Percentiles rank a stretch among this genome's conserved stretches.
phyloP scores from a whole-genome alignment of 2,329 filamentous ascomycete genomes.

The Exophiala oligosperma region DNA sequence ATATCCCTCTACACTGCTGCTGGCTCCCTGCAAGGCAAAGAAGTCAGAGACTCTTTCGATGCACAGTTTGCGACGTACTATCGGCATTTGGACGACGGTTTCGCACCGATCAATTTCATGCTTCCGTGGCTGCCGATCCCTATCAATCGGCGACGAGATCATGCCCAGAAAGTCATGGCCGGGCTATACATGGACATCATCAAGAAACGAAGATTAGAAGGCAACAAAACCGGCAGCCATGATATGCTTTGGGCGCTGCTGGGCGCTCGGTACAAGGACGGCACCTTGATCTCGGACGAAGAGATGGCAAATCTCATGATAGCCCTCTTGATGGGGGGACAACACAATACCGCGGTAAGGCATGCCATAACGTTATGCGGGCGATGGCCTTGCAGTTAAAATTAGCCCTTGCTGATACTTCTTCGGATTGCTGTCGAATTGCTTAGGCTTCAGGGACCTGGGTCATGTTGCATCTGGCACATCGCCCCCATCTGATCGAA shows the following conservation, averaged over 20 bases:
- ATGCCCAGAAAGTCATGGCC: conserved; percentile 76
- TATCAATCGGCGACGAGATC: conserved; percentile 80
- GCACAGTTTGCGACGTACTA: conserved; percentile 78
- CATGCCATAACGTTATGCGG: not conserved
- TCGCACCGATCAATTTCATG: conserved; percentile 86
- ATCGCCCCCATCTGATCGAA: conserved; percentile 75
- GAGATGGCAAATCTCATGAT: conserved; percentile 95
- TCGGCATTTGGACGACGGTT: conserved; percentile 88
- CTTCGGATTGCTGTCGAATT: no score
- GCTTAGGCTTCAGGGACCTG: conserved; percentile 69
- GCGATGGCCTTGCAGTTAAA: not conserved
- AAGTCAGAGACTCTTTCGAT: conserved; percentile 78
- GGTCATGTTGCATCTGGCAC: conserved; percentile 79
- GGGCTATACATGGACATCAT: conserved; percentile 83
- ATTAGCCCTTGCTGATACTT: not conserved
- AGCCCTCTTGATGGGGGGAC: conserved; percentile 85
- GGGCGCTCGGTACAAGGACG: conserved; percentile 82
- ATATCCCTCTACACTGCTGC: conserved; percentile 90
- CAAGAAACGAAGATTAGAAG: conserved; percentile 63
- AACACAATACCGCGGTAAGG: conserved; percentile 72
- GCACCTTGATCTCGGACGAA: conserved; percentile 72
- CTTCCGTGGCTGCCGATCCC: conserved; percentile 84
- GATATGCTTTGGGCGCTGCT: conserved; percentile 94
- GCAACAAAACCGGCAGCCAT: conserved; percentile 53
- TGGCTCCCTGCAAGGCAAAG: conserved; percentile 79